Conservation (phyloP, 2,329 filamentous ascomycete genomes). For the Venturia asperata region DNA sequence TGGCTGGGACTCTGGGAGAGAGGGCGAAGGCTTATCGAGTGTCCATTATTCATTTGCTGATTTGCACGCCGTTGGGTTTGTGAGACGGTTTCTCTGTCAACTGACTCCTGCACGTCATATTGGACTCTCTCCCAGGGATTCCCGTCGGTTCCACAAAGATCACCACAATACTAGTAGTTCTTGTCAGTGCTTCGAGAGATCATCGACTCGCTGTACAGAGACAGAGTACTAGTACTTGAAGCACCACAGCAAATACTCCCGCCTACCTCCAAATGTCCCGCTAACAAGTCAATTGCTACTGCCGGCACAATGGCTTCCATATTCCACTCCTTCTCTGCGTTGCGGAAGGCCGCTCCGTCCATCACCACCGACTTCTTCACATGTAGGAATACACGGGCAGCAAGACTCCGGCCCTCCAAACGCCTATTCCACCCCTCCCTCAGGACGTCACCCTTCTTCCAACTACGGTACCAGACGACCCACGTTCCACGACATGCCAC, state of each 20-base stretch:
- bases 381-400: slow-evolving; percentile 26
- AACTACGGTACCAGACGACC: slow-evolving; percentile 12
- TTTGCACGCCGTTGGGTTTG: not conserved
- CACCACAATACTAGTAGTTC: too few species aligned
- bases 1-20: not conserved
- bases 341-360: slow-evolving; percentile 33
- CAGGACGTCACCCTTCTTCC: slow-evolving; percentile 22
- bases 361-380: slow-evolving; percentile 33
- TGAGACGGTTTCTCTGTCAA: not conserved
- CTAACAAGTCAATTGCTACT: not conserved
- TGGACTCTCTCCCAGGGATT: not conserved
- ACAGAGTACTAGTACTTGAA: too few species aligned
- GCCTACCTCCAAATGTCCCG: not conserved
- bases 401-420: not conserved
- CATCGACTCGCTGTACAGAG: not conserved
- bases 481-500: slow-evolving; percentile 17
- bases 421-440: slow-evolving; percentile 22
- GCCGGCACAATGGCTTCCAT: slow-evolving; percentile 23
- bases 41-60: too few species aligned
- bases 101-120: slow-evolving; percentile 2
- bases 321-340: slow-evolving; percentile 32
- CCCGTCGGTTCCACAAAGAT: not conserved
- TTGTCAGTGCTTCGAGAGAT: not conserved
- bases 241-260: not conserved
- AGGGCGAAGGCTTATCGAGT: too few species aligned